A percentile compares a stretch with the other conserved stretches of the same genome.
Conservation (phyloP, 1,284 basidiomycete species). For the Boletus semigastroideus region DNA sequence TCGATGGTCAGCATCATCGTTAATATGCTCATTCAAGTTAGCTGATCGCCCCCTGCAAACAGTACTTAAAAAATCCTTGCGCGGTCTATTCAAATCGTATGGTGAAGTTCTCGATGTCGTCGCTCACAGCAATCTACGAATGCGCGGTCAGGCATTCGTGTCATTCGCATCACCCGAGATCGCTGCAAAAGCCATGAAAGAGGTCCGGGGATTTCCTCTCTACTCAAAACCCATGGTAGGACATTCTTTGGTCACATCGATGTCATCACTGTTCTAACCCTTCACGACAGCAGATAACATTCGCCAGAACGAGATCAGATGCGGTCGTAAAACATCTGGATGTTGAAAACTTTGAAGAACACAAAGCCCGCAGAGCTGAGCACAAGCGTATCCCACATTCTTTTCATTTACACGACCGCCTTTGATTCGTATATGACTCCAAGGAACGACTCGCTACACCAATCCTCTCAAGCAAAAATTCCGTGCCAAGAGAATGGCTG, state of each 20-base stretch:
- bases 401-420: slow-evolving; percentile 15
- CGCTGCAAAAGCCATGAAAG: slow-evolving; percentile 86
- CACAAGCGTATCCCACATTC: slow-evolving; percentile 67
- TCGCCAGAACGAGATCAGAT: slow-evolving; percentile 87
- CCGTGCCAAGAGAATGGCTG: slow-evolving; percentile 74
- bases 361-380: slow-evolving; percentile 72
- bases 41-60: slow-evolving; percentile 12
- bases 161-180: slow-evolving; percentile 81
- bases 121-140: slow-evolving; percentile 90
- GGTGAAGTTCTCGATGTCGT: slow-evolving; percentile 90
- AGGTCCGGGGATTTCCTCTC: slow-evolving; percentile 91
- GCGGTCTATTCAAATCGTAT: slow-evolving; percentile 90
- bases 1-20: slow-evolving; percentile 57
- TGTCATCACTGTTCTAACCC: slow-evolving; percentile 7
- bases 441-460: slow-evolving; percentile 78
- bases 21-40: slow-evolving; percentile 2
- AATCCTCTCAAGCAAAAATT: slow-evolving; percentile 88
- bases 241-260: slow-evolving; percentile 4
- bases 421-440: slow-evolving; percentile 6
- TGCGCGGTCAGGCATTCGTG: slow-evolving; percentile 98
- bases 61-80: slow-evolving; percentile 89
- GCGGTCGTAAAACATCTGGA: slow-evolving; percentile 81
- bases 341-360: slow-evolving; percentile 64
- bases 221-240: slow-evolving; percentile 95
- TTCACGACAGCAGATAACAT: slow-evolving; percentile 80